Percentiles rank a stretch among this genome's conserved stretches.
phyloP scores from a whole-genome alignment of 768 basidiomycete species.

The Holtermanniella nyarrowii region DNA sequence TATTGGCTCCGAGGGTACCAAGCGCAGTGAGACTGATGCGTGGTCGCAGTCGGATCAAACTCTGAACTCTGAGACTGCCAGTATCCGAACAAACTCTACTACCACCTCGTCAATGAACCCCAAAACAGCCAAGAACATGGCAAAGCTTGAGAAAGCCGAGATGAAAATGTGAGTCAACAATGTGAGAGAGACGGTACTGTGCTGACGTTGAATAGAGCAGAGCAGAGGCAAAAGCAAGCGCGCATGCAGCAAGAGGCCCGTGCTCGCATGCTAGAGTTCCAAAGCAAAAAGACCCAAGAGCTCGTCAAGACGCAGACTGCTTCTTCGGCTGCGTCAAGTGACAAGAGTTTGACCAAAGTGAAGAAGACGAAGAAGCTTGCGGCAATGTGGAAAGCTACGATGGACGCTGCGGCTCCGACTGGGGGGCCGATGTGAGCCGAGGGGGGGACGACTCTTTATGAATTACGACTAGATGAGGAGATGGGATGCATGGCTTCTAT shows the following conservation, averaged over 20 bases:
- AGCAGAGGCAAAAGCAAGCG: neutral
- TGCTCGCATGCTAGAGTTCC: neutral
- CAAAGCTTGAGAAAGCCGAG: neutral
- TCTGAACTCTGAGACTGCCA: neutral
- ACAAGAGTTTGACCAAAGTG: neutral
- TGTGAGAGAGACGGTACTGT: neutral
- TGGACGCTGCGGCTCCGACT: neutral
- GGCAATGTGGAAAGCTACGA: neutral
- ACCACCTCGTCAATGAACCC: neutral
- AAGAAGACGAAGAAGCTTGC: neutral
- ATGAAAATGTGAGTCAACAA: neutral
- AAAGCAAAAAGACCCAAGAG: neutral
- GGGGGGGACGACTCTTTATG: too few species aligned
- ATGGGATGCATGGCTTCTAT: too few species aligned
- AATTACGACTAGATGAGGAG: too few species aligned
- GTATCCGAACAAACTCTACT: neutral
- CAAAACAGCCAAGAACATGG: neutral
- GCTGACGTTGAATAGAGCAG: neutral
- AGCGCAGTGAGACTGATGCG: neutral
- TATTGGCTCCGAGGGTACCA: neutral
- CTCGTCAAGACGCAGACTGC: neutral
- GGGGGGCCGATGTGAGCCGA: neutral
- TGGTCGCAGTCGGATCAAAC: neutral
- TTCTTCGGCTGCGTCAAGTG: neutral
- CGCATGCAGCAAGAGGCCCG: neutral